Base-by-base conservation (phyloP, 2,329 filamentous ascomycete genomes). In the Aspergillus alliaceus region DNA sequence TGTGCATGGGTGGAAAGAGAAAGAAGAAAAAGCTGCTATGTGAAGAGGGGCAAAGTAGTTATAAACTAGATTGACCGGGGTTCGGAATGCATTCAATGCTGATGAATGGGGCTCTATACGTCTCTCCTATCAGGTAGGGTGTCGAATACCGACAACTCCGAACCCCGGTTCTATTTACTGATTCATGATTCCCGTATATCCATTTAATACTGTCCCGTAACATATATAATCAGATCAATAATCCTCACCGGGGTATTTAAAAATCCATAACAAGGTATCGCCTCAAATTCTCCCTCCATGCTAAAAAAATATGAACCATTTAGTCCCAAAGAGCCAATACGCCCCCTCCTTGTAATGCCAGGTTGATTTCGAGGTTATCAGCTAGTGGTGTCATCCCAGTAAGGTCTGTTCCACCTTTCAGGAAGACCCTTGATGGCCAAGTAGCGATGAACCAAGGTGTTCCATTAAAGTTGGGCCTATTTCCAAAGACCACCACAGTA, bases 191-290 rank as follows among this genome's bases (percentile, higher is more conserved):
- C 25, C n/a, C 5, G 9, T 29, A n/a, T 31, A 14, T 42, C 6
- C 31, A 37, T 53, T 35, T 46, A 37, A 35, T 31, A 6, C 29
- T 20, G 40, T 46, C 39, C 22, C 29, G 34, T 32, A 46, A 11
- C 51, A 42, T 32, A 34, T 48, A 20, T 12, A 20, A 18, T 54
- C 47, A 27, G 31, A 40, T 54, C 51, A 34, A 53, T 54, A 31
- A 3, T 51, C 46, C 51, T 50, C 51, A 39, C 53, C 57, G 37
- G 53, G 53, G 49, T 53, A 56, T 53, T 49, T 44, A 24, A n/a
- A 18, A 32, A 52, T 44, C 11, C 27, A 53, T 29, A 44, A 53
- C 50, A 53, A 51, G n/a, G 47, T 31, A 32, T 39, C 29, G 22
- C 52, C 52, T 35, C 31, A 35, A 22, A 47, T 48, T 34, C 46